A percentile compares a stretch with the other conserved stretches of the same genome.
Conservation (phyloP, 2,329 filamentous ascomycete species). For the Clonostachys byssicola region DNA sequence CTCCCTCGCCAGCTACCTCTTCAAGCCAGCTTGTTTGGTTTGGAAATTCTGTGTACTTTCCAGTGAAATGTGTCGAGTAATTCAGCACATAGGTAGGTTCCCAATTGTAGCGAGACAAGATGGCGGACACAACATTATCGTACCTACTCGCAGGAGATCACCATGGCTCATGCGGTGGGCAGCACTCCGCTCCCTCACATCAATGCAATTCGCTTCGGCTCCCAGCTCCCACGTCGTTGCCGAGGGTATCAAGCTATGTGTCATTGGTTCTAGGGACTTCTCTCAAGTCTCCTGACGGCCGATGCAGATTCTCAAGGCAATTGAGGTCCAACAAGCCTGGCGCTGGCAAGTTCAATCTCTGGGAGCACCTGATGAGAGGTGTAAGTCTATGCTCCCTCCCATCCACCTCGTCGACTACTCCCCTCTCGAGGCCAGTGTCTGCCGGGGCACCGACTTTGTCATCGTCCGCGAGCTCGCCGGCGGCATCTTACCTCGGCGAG, state of each 20-base stretch:
- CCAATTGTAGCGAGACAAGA: constrained; percentile 23
- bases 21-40: too few relatives aligned
- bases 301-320: constrained; percentile 66
- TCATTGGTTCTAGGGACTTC: background rate
- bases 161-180: constrained; percentile 71
- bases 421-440: constrained; percentile 81
- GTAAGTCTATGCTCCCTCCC: constrained; percentile 54
- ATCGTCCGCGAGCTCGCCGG: constrained; percentile 90
- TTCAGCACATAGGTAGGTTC: too few relatives aligned
- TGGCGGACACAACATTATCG: constrained; percentile 72
- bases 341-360: constrained; percentile 77
- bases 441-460: constrained; percentile 84
- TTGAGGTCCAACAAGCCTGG: constrained; percentile 64
- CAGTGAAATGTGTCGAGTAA: too few relatives aligned
- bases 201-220: background rate
- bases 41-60: too few relatives aligned
- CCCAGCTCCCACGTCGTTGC: constrained; percentile 55
- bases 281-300: background rate
- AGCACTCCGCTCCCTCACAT: background rate
- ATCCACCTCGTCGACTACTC: constrained; percentile 85
- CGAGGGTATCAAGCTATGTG: constrained; percentile 74
- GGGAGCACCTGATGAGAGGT: constrained; percentile 86
- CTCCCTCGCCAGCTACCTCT: too few relatives aligned
- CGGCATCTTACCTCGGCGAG: constrained; percentile 95
- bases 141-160: constrained; percentile 77